Evolutionary conservation across 2,329 filamentous ascomycete genomes (phyloP).

Genomic region (Fusarium paranaense): DNA sequence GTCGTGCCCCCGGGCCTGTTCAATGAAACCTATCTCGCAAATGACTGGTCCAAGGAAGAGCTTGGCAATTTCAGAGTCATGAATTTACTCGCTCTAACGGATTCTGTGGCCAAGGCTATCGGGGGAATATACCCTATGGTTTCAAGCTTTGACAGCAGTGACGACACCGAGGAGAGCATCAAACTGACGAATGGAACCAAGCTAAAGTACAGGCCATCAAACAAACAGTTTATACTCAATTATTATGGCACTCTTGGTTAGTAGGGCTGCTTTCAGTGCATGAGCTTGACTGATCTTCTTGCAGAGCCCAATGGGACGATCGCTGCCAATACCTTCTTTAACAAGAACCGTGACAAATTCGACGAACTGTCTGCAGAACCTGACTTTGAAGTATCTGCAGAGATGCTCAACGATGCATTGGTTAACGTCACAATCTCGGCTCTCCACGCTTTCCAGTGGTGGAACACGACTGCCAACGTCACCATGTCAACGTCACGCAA

Average conservation of each 20-base stretch:
- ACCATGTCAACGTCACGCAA: background rate
- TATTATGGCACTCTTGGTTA: background rate
- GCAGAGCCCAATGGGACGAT: background rate
- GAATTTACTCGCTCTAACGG: background rate
- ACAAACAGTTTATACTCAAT: background rate
- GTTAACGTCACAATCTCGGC: background rate
- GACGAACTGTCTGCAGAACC: background rate
- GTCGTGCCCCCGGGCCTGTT: background rate
- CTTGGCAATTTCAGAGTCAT: background rate
- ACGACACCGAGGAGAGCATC: background rate
- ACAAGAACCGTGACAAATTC: background rate
- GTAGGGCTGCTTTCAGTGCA: background rate
- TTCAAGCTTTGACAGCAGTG: background rate
- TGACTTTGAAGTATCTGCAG: background rate
- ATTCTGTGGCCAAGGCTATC: background rate
- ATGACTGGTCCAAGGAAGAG: background rate
- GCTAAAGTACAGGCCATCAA: background rate
- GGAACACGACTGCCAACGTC: background rate
- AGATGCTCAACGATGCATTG: background rate
- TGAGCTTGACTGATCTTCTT: background rate
- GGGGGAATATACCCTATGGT: background rate
- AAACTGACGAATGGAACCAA: background rate
- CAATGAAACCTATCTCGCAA: background rate
- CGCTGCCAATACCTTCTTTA: background rate
- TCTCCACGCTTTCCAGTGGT: background rate